Conservation (phyloP, 495 filamentous ascomycete species). For the Sabuloglossum arenarium region DNA sequence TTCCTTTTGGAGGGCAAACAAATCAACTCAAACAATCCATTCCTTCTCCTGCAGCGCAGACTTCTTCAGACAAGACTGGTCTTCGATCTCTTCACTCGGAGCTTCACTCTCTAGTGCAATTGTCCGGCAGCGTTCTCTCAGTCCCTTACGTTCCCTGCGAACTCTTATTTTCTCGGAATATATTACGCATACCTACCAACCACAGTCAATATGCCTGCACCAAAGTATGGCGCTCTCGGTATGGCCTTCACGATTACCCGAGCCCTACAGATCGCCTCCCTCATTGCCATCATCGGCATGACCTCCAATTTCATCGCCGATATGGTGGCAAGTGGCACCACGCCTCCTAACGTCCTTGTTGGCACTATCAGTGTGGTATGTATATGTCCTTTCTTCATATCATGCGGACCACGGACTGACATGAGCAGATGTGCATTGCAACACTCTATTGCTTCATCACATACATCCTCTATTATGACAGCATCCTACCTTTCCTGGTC, state of each 20-base stretch:
- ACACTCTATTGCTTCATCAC: conserved; percentile 58
- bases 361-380: conserved; percentile 63
- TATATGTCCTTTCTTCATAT: conserved; percentile 5
- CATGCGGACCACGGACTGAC: background rate
- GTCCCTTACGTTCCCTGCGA: background rate
- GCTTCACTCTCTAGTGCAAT: background rate
- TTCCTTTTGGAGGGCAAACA: background rate
- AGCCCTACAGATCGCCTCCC: conserved; percentile 43
- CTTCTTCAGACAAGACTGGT: conserved; percentile 7
- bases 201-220: conserved; percentile 22
- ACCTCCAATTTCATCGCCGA: conserved; percentile 64
- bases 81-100: conserved; percentile 4
- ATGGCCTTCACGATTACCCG: conserved; percentile 57
- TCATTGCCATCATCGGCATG: conserved; percentile 66
- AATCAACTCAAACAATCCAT: background rate
- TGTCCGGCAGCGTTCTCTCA: conserved; percentile 2
- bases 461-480: conserved; percentile 54
- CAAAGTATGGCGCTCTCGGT: conserved; percentile 52
- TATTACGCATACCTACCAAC: background rate
- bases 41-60: background rate
- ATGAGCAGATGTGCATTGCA: conserved; percentile 44
- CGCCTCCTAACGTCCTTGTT: conserved; percentile 50
- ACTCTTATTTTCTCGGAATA: background rate
- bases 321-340: conserved; percentile 40
- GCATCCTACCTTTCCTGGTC: conserved; percentile 50